Percentiles rank a stretch among this genome's conserved stretches.
Evolutionary conservation across 108 stramenopile species (phyloP).

Genomic region (Skeletonema potamos): DNA sequence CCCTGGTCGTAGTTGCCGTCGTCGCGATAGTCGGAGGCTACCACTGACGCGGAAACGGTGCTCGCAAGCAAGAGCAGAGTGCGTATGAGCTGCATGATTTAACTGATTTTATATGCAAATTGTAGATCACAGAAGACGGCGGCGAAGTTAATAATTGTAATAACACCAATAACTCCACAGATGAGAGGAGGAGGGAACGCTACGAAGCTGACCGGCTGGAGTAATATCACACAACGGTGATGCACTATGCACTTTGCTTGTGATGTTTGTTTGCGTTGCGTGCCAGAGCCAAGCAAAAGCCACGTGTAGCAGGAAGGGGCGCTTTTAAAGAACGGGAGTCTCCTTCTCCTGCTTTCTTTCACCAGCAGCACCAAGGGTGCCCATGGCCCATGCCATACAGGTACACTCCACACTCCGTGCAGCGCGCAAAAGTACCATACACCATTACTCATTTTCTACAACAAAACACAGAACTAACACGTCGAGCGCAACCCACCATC

Average conservation of each 20-base stretch:
- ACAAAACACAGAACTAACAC: too few relatives aligned
- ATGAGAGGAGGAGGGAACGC: background rate
- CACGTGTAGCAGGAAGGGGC: too few relatives aligned
- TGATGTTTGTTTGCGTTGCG: background rate
- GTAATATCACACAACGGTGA: background rate
- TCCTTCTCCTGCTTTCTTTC: background rate
- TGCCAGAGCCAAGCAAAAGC: too few relatives aligned
- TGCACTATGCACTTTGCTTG: too few relatives aligned
- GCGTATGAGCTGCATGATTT: constrained; percentile 39
- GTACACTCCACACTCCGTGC: too few relatives aligned
- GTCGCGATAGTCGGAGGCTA: constrained; percentile 34
- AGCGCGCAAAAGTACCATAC: too few relatives aligned
- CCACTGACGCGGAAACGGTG: constrained; percentile 15
- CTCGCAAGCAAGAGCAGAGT: constrained; percentile 32
- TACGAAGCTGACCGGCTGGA: background rate
- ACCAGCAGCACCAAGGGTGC: background rate
- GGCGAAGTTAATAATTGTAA: background rate
- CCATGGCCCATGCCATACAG: too few relatives aligned
- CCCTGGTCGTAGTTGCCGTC: constrained; percentile 42
- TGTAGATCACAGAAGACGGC: background rate
- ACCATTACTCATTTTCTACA: too few relatives aligned
- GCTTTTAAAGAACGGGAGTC: background rate
- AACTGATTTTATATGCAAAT: background rate
- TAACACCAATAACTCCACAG: background rate
- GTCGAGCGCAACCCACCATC: too few relatives aligned